phyloP scores from a whole-genome alignment of 2,329 filamentous ascomycete genomes.

The Xylaria hypoxylon region DNA sequence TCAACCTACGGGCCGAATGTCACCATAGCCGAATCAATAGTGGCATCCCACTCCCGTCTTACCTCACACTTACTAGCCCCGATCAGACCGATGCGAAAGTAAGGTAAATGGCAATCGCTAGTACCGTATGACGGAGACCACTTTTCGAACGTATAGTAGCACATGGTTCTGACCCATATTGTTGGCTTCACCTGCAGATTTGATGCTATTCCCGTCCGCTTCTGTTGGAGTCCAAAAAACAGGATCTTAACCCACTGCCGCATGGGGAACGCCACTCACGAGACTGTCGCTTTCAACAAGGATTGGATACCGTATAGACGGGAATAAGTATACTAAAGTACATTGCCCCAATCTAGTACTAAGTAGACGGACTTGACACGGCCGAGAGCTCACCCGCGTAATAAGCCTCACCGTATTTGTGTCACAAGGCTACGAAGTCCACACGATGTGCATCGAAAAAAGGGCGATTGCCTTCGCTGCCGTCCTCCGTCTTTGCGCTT shows the following conservation, averaged over 20 bases:
- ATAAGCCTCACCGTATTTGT: constrained; percentile 41
- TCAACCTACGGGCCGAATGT: constrained; percentile 29
- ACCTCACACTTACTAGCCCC: constrained; percentile 26
- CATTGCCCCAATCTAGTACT: not conserved
- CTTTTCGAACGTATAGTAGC: not conserved
- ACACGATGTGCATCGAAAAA: constrained; percentile 24
- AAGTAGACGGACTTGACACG: constrained; percentile 9
- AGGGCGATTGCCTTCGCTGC: not conserved
- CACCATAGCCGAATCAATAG: constrained; percentile 30
- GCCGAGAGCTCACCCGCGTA: constrained; percentile 7
- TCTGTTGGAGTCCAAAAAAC: not conserved
- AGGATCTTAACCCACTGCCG: not conserved
- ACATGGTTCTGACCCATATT: not conserved
- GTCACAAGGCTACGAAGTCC: constrained; percentile 44
- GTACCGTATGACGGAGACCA: constrained; percentile 16
- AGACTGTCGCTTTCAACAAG: not conserved
- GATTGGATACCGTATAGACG: constrained; percentile 10
- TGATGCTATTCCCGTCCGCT: constrained; percentile 21
- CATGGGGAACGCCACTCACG: constrained; percentile 4
- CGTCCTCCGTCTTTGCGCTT: not conserved
- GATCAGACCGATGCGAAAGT: constrained; percentile 3
- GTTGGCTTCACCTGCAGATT: not conserved
- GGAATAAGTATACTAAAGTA: not conserved
- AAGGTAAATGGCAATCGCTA: constrained; percentile 4
- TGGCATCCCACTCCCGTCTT: constrained; percentile 30